Evolutionary conservation across 345 rosid genomes (phyloP).

Genomic region (Euclidium syriacum): DNA sequence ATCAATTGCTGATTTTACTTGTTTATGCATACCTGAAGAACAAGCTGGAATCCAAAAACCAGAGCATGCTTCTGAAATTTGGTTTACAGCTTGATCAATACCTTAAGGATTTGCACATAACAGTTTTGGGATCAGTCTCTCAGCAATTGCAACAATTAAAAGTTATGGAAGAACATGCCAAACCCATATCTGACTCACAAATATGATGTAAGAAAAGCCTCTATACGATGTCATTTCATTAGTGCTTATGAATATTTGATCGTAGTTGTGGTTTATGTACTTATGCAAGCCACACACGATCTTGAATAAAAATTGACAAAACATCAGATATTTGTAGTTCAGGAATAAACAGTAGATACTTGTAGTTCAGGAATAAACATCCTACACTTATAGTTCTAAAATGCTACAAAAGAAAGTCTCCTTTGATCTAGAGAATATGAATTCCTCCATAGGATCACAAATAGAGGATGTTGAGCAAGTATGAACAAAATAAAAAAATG

Average conservation of each 20-base stretch:
- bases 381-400: too few relatives aligned
- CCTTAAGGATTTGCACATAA: constrained; percentile 61
- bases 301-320: constrained; percentile 53
- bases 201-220: constrained; percentile 56
- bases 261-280: constrained; percentile 17
- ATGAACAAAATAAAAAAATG: constrained; percentile 16
- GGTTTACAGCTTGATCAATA: constrained; percentile 86
- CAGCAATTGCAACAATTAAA: constrained; percentile 79
- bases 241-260: background rate
- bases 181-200: constrained; percentile 62
- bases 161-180: constrained; percentile 70
- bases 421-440: constrained; percentile 49
- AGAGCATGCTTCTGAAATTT: constrained; percentile 54
- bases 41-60: constrained; percentile 72
- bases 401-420: constrained; percentile 44
- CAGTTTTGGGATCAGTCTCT: constrained; percentile 68
- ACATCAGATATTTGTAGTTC: constrained; percentile 48
- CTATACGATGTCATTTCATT: background rate
- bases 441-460: constrained; percentile 42
- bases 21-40: constrained; percentile 56
- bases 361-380: too few relatives aligned
- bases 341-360: constrained; percentile 53
- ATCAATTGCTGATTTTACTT: constrained; percentile 5
- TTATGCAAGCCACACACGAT: constrained; percentile 50
- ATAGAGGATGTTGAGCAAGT: constrained; percentile 51